Percentiles rank a stretch among this genome's conserved stretches.
Evolutionary conservation across 331 rosid genomes (phyloP).

Genomic region (Pyracantha coccinea): DNA sequence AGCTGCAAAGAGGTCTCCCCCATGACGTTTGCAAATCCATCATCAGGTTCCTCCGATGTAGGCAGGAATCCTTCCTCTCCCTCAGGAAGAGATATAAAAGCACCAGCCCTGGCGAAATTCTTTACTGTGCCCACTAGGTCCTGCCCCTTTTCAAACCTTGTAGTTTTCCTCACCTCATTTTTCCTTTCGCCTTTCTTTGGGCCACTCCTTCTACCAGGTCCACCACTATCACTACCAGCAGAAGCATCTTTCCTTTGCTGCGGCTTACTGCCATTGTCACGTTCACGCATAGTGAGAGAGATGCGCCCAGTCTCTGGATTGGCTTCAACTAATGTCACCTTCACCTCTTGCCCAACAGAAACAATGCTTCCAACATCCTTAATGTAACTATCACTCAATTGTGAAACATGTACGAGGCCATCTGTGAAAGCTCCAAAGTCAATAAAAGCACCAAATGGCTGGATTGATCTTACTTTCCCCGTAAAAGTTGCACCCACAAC

Average conservation of each 20-base stretch:
- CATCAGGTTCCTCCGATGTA: constrained; percentile 57
- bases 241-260: constrained; percentile 47
- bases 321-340: constrained; percentile 78
- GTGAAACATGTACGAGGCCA: constrained; percentile 92
- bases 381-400: constrained; percentile 77
- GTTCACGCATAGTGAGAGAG: constrained; percentile 90
- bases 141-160: constrained; percentile 70
- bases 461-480: constrained; percentile 88
- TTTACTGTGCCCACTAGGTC: constrained; percentile 80
- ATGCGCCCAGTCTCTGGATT: constrained; percentile 70
- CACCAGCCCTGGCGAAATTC: constrained; percentile 68
- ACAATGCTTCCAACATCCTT: constrained; percentile 81
- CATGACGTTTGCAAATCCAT: constrained; percentile 68
- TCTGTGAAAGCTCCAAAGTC: constrained; percentile 97
- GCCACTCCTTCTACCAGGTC: constrained; percentile 47
- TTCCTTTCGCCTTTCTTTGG: constrained; percentile 46
- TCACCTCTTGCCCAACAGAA: constrained; percentile 95
- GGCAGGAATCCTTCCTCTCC: constrained; percentile 98
- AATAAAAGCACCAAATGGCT: constrained; percentile 92
- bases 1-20: constrained; percentile 63
- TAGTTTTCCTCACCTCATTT: constrained; percentile 39
- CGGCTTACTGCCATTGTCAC: constrained; percentile 32
- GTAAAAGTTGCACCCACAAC: constrained; percentile 77
- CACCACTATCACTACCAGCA: constrained; percentile 36
- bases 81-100: constrained; percentile 87